These are phyloP conservation scores for Ilyonectria robusta DNA, from an alignment of 2,329 filamentous ascomycete species.

Conservation along the genomic window DNA sequence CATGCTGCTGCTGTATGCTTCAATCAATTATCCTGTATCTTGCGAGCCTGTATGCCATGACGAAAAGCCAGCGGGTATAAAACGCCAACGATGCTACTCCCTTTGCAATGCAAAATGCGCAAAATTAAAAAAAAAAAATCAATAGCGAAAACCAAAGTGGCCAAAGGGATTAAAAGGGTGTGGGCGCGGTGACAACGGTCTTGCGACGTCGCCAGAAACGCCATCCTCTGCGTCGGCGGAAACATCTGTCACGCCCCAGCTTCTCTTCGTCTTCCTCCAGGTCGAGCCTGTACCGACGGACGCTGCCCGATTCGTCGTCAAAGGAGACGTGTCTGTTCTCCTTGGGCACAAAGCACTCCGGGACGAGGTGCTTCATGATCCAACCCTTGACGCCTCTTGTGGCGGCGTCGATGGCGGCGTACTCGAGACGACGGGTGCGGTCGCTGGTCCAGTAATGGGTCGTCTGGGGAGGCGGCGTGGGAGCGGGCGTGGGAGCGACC, in stretches of 20 bases:
- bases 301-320: slow-evolving; percentile 74
- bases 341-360: slow-evolving; percentile 71
- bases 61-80: slow-evolving; percentile 53
- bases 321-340: slow-evolving; percentile 66
- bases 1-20: slow-evolving; percentile 36
- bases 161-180: slow-evolving; percentile 18
- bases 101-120: slow-evolving; percentile 38
- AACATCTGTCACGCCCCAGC: slow-evolving; percentile 10
- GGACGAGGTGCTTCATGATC: slow-evolving; percentile 69
- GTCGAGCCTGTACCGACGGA: slow-evolving; percentile 73
- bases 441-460: slow-evolving; percentile 79
- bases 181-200: slow-evolving; percentile 20
- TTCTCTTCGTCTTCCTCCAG: slow-evolving; percentile 63
- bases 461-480: slow-evolving; percentile 68
- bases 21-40: slow-evolving; percentile 47
- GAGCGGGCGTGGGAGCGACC: slow-evolving; percentile 43
- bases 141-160: slow-evolving; percentile 21
- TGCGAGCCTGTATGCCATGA: slow-evolving; percentile 42
- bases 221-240: slow-evolving; percentile 47
- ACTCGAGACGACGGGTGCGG: slow-evolving; percentile 73
- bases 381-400: slow-evolving; percentile 73
- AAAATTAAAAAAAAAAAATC: slow-evolving; percentile 23
- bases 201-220: slow-evolving; percentile 49
- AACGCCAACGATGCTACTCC: slow-evolving; percentile 54
- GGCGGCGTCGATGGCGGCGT: slow-evolving; percentile 76